Base-by-base conservation (phyloP, 2,329 filamentous ascomycete species). In the Penicillium sp. region DNA sequence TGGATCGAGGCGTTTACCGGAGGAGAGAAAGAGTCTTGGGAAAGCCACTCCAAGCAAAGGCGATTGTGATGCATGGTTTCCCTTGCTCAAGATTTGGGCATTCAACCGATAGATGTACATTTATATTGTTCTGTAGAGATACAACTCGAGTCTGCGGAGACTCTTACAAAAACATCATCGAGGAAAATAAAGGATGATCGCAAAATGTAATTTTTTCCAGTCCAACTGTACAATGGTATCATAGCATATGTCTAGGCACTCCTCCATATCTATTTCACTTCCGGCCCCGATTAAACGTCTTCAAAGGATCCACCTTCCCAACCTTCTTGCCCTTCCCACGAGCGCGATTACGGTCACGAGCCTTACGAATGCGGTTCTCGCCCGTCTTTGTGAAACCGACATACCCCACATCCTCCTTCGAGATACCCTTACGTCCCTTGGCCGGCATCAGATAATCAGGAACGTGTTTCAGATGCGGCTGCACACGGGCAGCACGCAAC, bases 401-500 rank as follows among this genome's bases (percentile, higher is more conserved):
- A 71, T 92, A 95, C 1, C 92, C 92, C 58, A 93, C 83, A 61
- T 91, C 85, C 28, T 86, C 85, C 15, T 84, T 80, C 37, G 85
- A 85, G 57, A 92, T 79, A 0, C 85, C 88, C 72, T 90, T 89
- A 76, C 87, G 90, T 45, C 89, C 89, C 73, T 86, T 93, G 73
- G 78, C 85, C 81, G 95, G 95, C 70, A 99, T 82, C 56, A 99
- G 80, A 75, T 99, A 99, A 51, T 97, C 93, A 0, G 95, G 95
- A 1, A 99, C 91, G 76, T 97, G 92, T 79, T 92, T 96, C 67
- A 99, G 82, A 81, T 99, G 95, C 8, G 91, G 86, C 78, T 98
- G 93, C 50, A 93, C 88, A 62, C 91, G 84, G 15, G 93, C 92
- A 26, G 93, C 89, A 63, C 93, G 86, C 60, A 96, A 83, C 76